Conservation (phyloP, 495 filamentous ascomycete species). For the Penicillium arizonense region DNA sequence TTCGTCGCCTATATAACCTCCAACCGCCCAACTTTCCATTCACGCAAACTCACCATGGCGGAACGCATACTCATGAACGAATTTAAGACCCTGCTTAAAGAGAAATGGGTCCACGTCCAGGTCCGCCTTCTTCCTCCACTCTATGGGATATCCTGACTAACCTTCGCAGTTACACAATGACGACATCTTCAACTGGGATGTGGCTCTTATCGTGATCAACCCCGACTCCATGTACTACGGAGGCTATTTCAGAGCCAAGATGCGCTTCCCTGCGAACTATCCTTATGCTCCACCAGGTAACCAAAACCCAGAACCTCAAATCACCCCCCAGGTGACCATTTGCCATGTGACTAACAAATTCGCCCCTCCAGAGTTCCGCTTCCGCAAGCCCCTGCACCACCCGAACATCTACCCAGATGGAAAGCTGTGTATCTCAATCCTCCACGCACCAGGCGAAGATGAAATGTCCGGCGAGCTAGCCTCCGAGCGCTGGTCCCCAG, state of each 20-base stretch:
- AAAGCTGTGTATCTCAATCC: conserved; percentile 92
- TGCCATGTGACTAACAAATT: conserved; percentile 4
- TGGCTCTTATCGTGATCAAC: conserved; percentile 90
- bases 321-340: not conserved
- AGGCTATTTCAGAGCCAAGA: conserved; percentile 85
- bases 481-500: conserved; percentile 87
- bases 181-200: conserved; percentile 80
- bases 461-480: conserved; percentile 87
- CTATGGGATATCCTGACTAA: not conserved
- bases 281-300: conserved; percentile 79
- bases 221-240: conserved; percentile 87
- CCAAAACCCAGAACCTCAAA: not conserved
- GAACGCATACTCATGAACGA: conserved; percentile 88
- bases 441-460: conserved; percentile 89
- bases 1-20: no score
- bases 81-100: conserved; percentile 75
- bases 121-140: conserved; percentile 39
- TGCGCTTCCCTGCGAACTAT: conserved; percentile 88
- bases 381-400: conserved; percentile 78
- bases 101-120: conserved; percentile 92
- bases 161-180: conserved; percentile 59
- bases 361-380: conserved; percentile 65
- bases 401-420: conserved; percentile 93
- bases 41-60: conserved; percentile 44
- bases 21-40: no score